Conservation (phyloP, 2,329 filamentous ascomycete species). For the Aureobasidium musti region DNA sequence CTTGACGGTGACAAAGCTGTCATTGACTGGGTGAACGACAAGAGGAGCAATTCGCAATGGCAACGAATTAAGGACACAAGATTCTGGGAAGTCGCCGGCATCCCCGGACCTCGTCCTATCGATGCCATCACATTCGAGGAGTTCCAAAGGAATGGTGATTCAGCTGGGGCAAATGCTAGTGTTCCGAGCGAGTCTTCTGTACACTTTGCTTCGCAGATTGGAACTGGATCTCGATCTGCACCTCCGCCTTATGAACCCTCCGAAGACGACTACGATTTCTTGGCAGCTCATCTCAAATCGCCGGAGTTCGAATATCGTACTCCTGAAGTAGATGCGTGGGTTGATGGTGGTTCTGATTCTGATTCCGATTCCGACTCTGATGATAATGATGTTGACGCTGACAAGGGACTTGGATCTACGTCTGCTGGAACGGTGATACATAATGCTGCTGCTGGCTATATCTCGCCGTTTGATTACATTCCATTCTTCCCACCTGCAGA, state of each 20-base stretch:
- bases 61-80: background rate
- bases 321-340: too few species aligned
- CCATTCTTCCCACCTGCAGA: background rate
- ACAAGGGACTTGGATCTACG: background rate
- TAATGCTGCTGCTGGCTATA: background rate
- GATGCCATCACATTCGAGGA: background rate
- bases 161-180: too few species aligned
- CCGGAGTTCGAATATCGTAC: too few species aligned
- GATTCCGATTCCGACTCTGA: too few species aligned
- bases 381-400: too few species aligned
- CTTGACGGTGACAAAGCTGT: background rate
- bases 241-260: background rate
- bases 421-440: too few species aligned
- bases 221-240: background rate
- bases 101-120: background rate
- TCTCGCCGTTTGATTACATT: background rate
- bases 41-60: background rate
- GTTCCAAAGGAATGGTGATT: background rate
- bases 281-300: too few species aligned
- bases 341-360: too few species aligned
- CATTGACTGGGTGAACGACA: constrained; percentile 18
- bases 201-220: background rate
- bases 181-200: too few species aligned
- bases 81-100: constrained; percentile 3
- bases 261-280: background rate